Base-by-base conservation (phyloP, 805 yeast genomes). In the Wickerhamiella cacticola region DNA sequence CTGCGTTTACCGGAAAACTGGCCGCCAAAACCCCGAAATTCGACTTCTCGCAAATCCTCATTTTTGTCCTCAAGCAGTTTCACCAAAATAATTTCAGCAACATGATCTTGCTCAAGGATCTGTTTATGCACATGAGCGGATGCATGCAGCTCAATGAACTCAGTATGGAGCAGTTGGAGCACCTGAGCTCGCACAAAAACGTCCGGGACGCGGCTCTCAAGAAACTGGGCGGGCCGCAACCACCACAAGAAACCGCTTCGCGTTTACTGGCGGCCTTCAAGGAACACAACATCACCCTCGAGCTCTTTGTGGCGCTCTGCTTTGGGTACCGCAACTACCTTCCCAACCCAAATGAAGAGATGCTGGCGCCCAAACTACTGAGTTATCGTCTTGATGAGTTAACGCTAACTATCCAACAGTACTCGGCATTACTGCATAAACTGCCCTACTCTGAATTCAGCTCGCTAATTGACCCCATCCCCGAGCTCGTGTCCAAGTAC, bases 1-100 rank as follows among this genome's bases (percentile, higher is more conserved):
- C 95, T 0, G 68, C 77, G 1, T 88, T 89, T 59, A 75, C 84
- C 46, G 94, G 94, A 0, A 78, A 80, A 48, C 64, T 87, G 3
- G 74, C 85, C 62, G 63, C 73, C 55, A 61, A 70, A 40, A 69
- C 78, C 67, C 67, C 76, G 31, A 50, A 53, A 2, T 76, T 89
- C 66, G 79, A 80, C 55, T 58, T 83, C 31, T 61, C 67, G 3
- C 85, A 89, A 3, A 64, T 89, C 10, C 59, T 86, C 13, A 64
- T 67, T 1, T 81, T 72, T 57, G 62, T 82, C 6, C 57, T 80
- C 35, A 82, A 80, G 55, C 76, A 80, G 26, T 68, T 89, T 34
- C 80, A 79, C 54, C 59, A 64, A 4, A 75, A 74, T 2, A 82
- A 79, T 41, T 69, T 73, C 1, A 70, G 79, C 19, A 80, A 80